phyloP scores from a whole-genome alignment of 164 flowering plant species.

The Nelumbo lutea region DNA sequence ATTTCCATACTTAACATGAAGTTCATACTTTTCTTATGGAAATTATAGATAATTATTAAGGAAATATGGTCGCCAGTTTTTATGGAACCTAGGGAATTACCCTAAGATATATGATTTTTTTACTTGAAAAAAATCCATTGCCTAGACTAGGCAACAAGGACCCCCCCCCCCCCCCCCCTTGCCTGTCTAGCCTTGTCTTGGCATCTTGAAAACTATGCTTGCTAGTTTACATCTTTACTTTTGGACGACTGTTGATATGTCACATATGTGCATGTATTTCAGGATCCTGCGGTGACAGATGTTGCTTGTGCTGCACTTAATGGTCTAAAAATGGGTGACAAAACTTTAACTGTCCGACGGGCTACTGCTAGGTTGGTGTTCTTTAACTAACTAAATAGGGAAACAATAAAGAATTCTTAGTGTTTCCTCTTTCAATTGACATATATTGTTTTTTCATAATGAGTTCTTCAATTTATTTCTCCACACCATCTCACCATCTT shows the following conservation, averaged over 20 bases:
- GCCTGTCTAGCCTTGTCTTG: not conserved
- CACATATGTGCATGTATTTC: constrained; percentile 15
- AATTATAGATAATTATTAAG: too few relatives aligned
- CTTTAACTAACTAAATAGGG: not conserved
- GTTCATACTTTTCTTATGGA: too few relatives aligned
- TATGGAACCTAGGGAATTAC: too few relatives aligned
- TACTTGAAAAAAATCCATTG: too few relatives aligned
- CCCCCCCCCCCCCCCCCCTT: not conserved
- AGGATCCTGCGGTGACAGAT: constrained; percentile 83
- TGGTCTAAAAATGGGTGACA: constrained; percentile 90
- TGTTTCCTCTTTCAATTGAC: too few relatives aligned
- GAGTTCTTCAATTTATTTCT: not conserved
- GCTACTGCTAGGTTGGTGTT: constrained; percentile 62
- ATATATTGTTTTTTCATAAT: not conserved
- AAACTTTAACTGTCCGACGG: constrained; percentile 77
- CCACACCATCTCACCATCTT: too few relatives aligned
- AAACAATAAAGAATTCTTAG: not conserved
- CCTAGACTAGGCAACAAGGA: too few relatives aligned
- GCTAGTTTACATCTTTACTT: not conserved
- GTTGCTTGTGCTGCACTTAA: constrained; percentile 78
- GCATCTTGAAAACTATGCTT: too few relatives aligned
- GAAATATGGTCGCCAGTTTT: too few relatives aligned
- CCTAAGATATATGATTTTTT: too few relatives aligned
- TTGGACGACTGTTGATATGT: not conserved
- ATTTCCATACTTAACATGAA: too few relatives aligned